phyloP scores from a whole-genome alignment of 2,329 filamentous ascomycete genomes.

The Cladosporium colombiae region DNA sequence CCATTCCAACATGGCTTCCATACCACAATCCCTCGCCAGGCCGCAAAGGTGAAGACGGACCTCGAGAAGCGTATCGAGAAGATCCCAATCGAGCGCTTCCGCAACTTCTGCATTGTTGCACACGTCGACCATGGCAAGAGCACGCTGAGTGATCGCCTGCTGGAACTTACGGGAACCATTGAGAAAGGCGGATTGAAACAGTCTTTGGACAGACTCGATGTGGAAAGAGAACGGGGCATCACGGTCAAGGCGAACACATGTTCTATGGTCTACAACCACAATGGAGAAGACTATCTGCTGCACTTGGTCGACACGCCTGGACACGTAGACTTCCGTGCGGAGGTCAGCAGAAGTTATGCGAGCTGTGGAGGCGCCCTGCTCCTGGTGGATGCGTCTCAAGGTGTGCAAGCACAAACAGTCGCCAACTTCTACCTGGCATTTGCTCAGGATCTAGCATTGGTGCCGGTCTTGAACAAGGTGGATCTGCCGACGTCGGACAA shows the following conservation, averaged over 20 bases:
- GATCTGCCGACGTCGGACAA: constrained; percentile 88
- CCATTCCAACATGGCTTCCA: constrained; percentile 20
- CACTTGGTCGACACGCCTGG: constrained; percentile 96
- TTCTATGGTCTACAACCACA: constrained; percentile 90
- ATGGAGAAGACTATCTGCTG: constrained; percentile 84
- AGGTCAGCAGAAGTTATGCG: constrained; percentile 93
- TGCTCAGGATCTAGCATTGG: constrained; percentile 79
- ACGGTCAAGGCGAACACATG: constrained; percentile 99
- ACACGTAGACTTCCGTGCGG: constrained; percentile 95
- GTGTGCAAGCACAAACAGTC: constrained; percentile 95
- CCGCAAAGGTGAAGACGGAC: constrained; percentile 47
- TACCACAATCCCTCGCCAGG: constrained; percentile 29
- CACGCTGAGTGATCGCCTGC: constrained; percentile 85
- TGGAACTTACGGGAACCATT: constrained; percentile 94
- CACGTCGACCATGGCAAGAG: constrained; percentile 99
- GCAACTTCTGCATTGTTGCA: constrained; percentile 98
- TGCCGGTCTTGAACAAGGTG: constrained; percentile 96
- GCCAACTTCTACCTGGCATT: constrained; percentile 99
- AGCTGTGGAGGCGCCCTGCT: constrained; percentile 91
- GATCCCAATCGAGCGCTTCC: constrained; percentile 76
- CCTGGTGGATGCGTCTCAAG: constrained; percentile 93
- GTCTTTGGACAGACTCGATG: constrained; percentile 94
- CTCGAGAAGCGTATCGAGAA: constrained; percentile 67
- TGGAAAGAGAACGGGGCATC: constrained; percentile 93
- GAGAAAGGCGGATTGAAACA: constrained; percentile 85